Evolutionary conservation across 1,284 basidiomycete genomes (phyloP).

Genomic region (Neonothopanus nambi): DNA sequence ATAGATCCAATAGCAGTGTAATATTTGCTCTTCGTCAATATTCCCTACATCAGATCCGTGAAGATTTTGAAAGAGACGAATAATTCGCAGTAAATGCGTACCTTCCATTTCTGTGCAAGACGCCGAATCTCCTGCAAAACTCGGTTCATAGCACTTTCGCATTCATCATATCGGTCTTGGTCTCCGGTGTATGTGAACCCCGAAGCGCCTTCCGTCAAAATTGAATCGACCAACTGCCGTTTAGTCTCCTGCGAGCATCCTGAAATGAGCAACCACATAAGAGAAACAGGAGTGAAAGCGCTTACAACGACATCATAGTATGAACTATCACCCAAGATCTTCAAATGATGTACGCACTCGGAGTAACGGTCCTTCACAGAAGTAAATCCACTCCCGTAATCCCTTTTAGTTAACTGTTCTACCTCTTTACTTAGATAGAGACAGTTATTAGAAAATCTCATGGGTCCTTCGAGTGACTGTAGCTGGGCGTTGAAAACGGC

Average conservation of each 20-base stretch:
- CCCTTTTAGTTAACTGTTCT: slow-evolving; percentile 34
- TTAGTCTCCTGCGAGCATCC: slow-evolving; percentile 36
- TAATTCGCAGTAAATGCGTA: slow-evolving; percentile 32
- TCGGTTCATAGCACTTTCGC: slow-evolving; percentile 71
- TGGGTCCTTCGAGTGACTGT: slow-evolving; percentile 54
- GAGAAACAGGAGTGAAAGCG: slow-evolving; percentile 12
- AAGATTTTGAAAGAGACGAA: background rate
- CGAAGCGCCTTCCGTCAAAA: slow-evolving; percentile 58
- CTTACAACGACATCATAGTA: slow-evolving; percentile 69
- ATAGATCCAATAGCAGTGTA: slow-evolving; percentile 73
- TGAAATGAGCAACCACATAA: background rate
- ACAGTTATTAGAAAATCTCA: slow-evolving; percentile 90
- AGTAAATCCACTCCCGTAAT: slow-evolving; percentile 23
- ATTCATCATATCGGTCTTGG: slow-evolving; percentile 77
- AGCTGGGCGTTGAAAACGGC: slow-evolving; percentile 60
- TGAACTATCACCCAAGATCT: slow-evolving; percentile 61
- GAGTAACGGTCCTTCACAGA: slow-evolving; percentile 45
- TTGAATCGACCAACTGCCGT: slow-evolving; percentile 34
- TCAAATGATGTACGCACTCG: slow-evolving; percentile 51
- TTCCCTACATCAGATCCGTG: slow-evolving; percentile 36
- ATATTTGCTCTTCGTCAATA: slow-evolving; percentile 66
- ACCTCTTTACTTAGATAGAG: slow-evolving; percentile 63
- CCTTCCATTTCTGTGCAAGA: slow-evolving; percentile 74
- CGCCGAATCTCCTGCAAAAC: slow-evolving; percentile 68
- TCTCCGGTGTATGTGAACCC: slow-evolving; percentile 76